Percentiles rank a stretch among this genome's conserved stretches.
These are phyloP conservation scores for Neonectria sp. DNA, from an alignment of 2,329 filamentous ascomycete species.

Conservation along the genomic window DNA sequence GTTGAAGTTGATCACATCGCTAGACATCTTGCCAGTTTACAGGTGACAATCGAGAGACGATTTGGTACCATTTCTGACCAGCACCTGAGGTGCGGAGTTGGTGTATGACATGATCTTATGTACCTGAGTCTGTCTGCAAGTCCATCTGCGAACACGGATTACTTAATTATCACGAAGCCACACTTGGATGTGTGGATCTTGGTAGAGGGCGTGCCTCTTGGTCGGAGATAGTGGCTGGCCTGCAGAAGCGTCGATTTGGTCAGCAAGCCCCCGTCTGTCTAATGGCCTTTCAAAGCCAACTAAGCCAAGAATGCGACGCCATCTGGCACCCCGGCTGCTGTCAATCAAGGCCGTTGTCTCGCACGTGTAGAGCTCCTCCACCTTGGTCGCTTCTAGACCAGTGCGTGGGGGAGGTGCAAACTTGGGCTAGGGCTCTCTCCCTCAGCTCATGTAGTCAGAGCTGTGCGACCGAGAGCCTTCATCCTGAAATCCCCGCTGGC, in stretches of 20 bases:
- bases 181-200: conserved; percentile 33
- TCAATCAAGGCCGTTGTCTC: not conserved
- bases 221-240: conserved; percentile 30
- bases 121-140: conserved; percentile 19
- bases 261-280: conserved; percentile 22
- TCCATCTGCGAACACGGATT: conserved; percentile 19
- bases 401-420: conserved; percentile 10
- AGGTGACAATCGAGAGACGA: conserved; percentile 5
- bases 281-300: conserved; percentile 21
- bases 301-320: conserved; percentile 7
- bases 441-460: conserved; percentile 22
- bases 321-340: conserved; percentile 19
- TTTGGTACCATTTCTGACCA: conserved; percentile 9
- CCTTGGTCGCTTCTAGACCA: conserved; percentile 1
- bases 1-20: conserved; percentile 41
- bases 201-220: conserved; percentile 13
- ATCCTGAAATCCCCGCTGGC: conserved; percentile 14
- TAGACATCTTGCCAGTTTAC: conserved; percentile 31
- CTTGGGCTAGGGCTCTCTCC: conserved; percentile 18
- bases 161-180: conserved; percentile 31
- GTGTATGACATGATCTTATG: conserved; percentile 29
- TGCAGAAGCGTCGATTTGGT: conserved; percentile 33
- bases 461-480: conserved; percentile 21
- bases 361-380: conserved; percentile 16
- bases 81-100: conserved; percentile 11